These are phyloP conservation scores for Scheffersomyces parashehatae DNA, from an alignment of 1,139 yeast species.

Conservation along the genomic window DNA sequence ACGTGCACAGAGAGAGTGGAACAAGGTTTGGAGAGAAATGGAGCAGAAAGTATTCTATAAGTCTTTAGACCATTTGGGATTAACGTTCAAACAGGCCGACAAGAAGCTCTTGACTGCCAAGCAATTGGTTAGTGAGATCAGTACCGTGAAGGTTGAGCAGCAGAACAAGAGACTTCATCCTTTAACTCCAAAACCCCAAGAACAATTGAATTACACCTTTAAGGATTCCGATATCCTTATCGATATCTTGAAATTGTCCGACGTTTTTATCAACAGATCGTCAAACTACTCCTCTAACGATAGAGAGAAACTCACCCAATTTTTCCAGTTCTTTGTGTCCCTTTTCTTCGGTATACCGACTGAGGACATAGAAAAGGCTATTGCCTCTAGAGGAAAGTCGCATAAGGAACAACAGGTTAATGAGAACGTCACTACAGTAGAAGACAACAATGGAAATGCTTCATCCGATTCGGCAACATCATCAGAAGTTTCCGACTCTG, in stretches of 20 bases:
- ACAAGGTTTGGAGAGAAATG: slow-evolving; percentile 97
- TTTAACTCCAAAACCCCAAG: slow-evolving; percentile 80
- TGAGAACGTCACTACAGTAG: slow-evolving; percentile 3
- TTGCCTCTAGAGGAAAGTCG: slow-evolving; percentile 20
- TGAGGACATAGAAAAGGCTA: slow-evolving; percentile 30
- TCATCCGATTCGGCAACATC: slow-evolving; percentile 11
- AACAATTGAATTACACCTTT: slow-evolving; percentile 72
- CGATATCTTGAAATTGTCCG: slow-evolving; percentile 72
- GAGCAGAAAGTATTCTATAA: slow-evolving; percentile 94
- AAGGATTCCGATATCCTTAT: slow-evolving; percentile 66
- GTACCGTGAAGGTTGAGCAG: slow-evolving; percentile 91
- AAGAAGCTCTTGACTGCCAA: slow-evolving; percentile 88
- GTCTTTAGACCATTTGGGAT: slow-evolving; percentile 90
- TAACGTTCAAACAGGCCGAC: slow-evolving; percentile 95
- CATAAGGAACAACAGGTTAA: slow-evolving; percentile 4
- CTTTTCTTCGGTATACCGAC: slow-evolving; percentile 62
- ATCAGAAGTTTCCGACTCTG: slow-evolving; percentile 10
- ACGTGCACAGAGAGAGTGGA: slow-evolving; percentile 98
- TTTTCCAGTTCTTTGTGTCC: slow-evolving; percentile 68
- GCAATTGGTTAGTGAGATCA: slow-evolving; percentile 86
- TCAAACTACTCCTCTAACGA: slow-evolving; percentile 81
- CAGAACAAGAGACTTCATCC: slow-evolving; percentile 76
- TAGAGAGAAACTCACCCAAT: slow-evolving; percentile 72
- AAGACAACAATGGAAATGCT: slow-evolving; percentile 11
- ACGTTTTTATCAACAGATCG: slow-evolving; percentile 66